Base-by-base conservation (phyloP, 1,284 basidiomycete genomes). In the Cryptococcus sp. region DNA sequence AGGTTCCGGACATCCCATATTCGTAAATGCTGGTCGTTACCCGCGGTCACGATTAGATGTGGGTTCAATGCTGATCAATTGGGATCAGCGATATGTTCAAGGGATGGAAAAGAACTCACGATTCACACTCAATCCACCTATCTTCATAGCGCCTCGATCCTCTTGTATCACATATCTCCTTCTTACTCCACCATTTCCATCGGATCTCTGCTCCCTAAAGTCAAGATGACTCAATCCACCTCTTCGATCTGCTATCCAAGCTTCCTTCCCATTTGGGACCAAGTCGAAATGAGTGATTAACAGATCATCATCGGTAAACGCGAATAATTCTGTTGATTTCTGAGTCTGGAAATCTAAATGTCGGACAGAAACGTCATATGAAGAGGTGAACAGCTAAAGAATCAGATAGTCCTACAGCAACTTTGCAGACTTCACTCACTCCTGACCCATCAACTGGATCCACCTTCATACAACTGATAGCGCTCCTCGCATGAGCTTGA, bases 291-390 rank as follows among this genome's bases (percentile, higher is more conserved):
- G 74, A 10, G 73, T 77, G 58, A 79, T 72, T 6, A 80, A 60
- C 48, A 69, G 68, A 61, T 79, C 76, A 5, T 72, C 72, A 59
- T 79, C 73, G 6, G 65, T 59, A 31, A 76, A 70, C 15, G 76
- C 70, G 53, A 79, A 75, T 23, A 79, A 55, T 55, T 80, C 78
- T 8, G 67, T 66, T 4, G 77, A 78, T 14, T 59, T 60, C 23
- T 72, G 67, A 3, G 68, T 70, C n/a, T 67, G 58, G 47, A 81
- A 76, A 57, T 78, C 70, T 41, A 79, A 63, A 3, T 63, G 58
- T 4, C 80, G 76, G 2, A 81, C 54, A 0, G 79, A 76, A 52
- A 76, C 77, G 63, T 81, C 80, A 65, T 81, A 80, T 0, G 76
- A 74, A 0, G 74, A 69, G 0, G 79, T 70, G 58, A 72, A 76